Base-by-base conservation (phyloP, 2,329 filamentous ascomycete genomes). In the Pezicula rhizophila region DNA sequence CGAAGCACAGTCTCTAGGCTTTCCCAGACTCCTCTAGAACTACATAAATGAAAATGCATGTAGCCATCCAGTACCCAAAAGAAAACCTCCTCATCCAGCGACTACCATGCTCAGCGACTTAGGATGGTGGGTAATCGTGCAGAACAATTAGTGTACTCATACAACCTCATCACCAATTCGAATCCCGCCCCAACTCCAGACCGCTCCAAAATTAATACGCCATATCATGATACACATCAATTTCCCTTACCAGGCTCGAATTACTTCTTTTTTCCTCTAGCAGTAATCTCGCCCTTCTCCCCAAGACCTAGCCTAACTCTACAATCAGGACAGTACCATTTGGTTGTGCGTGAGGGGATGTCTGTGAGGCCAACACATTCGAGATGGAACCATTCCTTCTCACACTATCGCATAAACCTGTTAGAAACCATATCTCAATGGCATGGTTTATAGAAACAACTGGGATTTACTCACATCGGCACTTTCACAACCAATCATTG, bases 311-410 rank as follows among this genome's bases (percentile, higher is more conserved):
- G 67, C 26, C 76, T 68, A 52, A 79, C 76, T 37, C 83, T 73
- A 62, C 88, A 93, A 44, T 89, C 82, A 1, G 86, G 86, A 66
- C 88, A 93, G 60, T 89, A 93, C 88, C 88, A 93, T 66, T 89
- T 90, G 2, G 84, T 84, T 28, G 85, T 85, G 15, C 85, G 75
- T 2, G 82, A 78, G 10, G 87, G 87, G 51, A 87, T 79, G 20
- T 82, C 72, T 10, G 75, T 72, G 31, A 93, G 71, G 5, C 77
- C 82, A 5, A 93, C 85, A 60, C 88, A 93, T 54, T 82, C 80
- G 37, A 93, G 75, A 63, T 93, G 88, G 65, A 92, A 93, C 88
- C 88, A 93, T 66, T 92, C 87, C 54, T 82, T 81, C 58, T 88
- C 83, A 69, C 88, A 93, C 68, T 86, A 71, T 31, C 26, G 2